Conservation (phyloP, 768 basidiomycete species). For the Phanerodontia chrysosporium region DNA sequence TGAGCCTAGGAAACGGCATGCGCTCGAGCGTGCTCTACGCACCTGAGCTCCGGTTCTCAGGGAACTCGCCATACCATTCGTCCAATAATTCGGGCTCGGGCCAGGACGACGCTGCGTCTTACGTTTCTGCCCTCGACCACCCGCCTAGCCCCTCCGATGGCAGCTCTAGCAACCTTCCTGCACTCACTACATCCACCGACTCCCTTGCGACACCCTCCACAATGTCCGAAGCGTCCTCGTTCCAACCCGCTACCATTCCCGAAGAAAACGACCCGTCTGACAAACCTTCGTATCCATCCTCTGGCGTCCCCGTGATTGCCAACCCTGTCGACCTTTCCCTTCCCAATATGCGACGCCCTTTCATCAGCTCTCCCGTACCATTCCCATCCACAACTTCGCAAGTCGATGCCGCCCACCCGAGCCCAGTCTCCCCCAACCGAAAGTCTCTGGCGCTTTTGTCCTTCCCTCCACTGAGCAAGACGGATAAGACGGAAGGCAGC, state of each 20-base stretch:
- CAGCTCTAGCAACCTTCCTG: conserved; percentile 36
- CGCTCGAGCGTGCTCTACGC: neutral
- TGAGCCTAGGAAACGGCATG: neutral
- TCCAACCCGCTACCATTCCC: conserved; percentile 8
- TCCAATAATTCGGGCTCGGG: conserved; percentile 9
- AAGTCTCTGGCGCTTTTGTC: conserved; percentile 32
- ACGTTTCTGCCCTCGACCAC: conserved; percentile 28
- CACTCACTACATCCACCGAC: conserved; percentile 51
- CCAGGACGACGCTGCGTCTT: conserved; percentile 23
- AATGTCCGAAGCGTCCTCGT: conserved; percentile 42
- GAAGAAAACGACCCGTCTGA: neutral
- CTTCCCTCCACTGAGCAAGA: conserved; percentile 26
- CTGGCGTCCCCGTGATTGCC: conserved; percentile 2
- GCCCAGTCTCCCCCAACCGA: conserved; percentile 28
- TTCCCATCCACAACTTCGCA: conserved; percentile 35
- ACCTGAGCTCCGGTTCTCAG: conserved; percentile 4
- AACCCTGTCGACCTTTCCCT: conserved; percentile 9
- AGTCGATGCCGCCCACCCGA: conserved; percentile 23
- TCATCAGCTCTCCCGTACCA: conserved; percentile 17
- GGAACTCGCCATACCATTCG: conserved; percentile 5
- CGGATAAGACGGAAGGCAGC: conserved; percentile 9
- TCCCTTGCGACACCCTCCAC: conserved; percentile 53
- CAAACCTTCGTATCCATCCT: neutral
- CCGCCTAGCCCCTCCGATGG: conserved; percentile 33
- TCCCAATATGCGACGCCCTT: conserved; percentile 10